phyloP scores from a whole-genome alignment of 345 rosid genomes.

The Brassica nigra region DNA sequence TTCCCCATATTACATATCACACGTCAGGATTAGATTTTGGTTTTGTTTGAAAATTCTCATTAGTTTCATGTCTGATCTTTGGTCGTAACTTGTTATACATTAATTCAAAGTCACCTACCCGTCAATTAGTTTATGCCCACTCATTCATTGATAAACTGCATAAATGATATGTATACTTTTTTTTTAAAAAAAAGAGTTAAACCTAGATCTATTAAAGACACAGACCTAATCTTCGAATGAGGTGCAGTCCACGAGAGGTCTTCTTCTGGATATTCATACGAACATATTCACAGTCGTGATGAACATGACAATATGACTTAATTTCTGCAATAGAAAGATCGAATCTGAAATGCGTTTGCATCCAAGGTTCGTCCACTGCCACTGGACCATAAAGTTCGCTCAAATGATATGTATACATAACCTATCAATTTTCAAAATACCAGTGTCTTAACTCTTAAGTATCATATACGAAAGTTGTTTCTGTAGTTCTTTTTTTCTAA shows the following conservation, averaged over 20 bases:
- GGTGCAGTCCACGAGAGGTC: too few species aligned
- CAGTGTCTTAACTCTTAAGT: neutral
- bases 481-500: neutral
- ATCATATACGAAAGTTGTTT: neutral
- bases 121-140: conserved; percentile 24
- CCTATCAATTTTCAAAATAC: neutral
- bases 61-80: conserved; percentile 17
- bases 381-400: too few species aligned
- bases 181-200: too few species aligned
- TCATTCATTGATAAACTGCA: neutral
- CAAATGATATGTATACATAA: too few species aligned
- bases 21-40: conserved; percentile 15
- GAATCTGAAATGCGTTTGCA: too few species aligned
- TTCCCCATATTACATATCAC: neutral
- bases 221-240: too few species aligned
- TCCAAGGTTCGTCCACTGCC: too few species aligned
- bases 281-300: too few species aligned
- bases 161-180: neutral
- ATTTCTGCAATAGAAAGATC: too few species aligned
- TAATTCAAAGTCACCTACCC: conserved; percentile 24
- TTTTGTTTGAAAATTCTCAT: conserved; percentile 14
- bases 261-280: too few species aligned
- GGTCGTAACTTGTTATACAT: conserved; percentile 23
- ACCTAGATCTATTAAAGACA: too few species aligned
- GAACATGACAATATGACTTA: too few species aligned